Conservation (phyloP, 2,329 filamentous ascomycete genomes). For the Aureobasidium subglaciale region DNA sequence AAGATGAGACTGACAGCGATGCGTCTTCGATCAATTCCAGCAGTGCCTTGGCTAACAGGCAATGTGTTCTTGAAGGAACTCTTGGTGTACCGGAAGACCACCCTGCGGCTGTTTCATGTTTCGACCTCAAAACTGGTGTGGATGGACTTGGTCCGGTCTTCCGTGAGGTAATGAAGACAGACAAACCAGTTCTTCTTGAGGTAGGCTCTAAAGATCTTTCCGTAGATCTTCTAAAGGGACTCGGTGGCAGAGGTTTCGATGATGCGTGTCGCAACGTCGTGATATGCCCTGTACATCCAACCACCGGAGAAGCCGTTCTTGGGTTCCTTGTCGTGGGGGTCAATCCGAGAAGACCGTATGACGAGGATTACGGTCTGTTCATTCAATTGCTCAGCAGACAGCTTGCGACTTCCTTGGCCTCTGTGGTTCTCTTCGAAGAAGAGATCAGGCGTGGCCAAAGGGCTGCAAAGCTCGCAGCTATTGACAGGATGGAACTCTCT, state of each 20-base stretch:
- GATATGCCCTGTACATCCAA: slow-evolving; percentile 72
- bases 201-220: slow-evolving; percentile 60
- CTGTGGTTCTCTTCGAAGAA: slow-evolving; percentile 75
- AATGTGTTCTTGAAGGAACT: slow-evolving; percentile 63
- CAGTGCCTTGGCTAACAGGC: slow-evolving; percentile 49
- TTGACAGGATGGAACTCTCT: slow-evolving; percentile 70
- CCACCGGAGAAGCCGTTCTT: slow-evolving; percentile 63
- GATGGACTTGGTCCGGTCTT: slow-evolving; percentile 72
- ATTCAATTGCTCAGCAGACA: slow-evolving; percentile 68
- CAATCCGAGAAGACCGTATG: slow-evolving; percentile 71
- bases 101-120: slow-evolving; percentile 48
- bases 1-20: slow-evolving; percentile 64
- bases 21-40: slow-evolving; percentile 64
- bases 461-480: slow-evolving; percentile 65
- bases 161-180: slow-evolving; percentile 64
- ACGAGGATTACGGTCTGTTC: slow-evolving; percentile 74
- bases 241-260: slow-evolving; percentile 64
- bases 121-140: slow-evolving; percentile 63
- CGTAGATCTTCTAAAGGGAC: slow-evolving; percentile 54
- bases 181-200: slow-evolving; percentile 60
- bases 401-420: slow-evolving; percentile 71
- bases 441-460: slow-evolving; percentile 69
- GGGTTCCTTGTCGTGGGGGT: slow-evolving; percentile 74
- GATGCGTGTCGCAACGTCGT: slow-evolving; percentile 65
- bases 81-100: slow-evolving; percentile 63